These are phyloP conservation scores for Trametes cinnabarina DNA, from an alignment of 768 basidiomycete genomes.

Conservation along the genomic window DNA sequence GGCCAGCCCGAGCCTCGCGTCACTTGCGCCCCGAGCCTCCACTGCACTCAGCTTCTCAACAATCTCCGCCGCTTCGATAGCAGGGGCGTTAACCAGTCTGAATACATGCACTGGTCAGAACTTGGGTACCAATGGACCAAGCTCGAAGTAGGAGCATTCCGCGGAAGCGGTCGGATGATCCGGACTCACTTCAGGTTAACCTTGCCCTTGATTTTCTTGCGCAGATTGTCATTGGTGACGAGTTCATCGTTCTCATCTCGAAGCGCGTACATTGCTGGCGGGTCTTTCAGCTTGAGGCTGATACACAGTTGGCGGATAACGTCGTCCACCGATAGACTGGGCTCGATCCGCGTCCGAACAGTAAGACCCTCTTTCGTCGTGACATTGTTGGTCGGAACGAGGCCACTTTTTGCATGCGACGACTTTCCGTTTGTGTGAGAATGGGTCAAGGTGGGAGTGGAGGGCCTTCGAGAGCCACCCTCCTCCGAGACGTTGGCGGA, in stretches of 20 bases:
- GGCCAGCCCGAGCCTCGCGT: constrained; percentile 63
- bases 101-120: neutral
- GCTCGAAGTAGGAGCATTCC: too few species aligned
- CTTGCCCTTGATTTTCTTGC: constrained; percentile 77
- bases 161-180: too few species aligned
- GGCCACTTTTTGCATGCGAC: constrained; percentile 28
- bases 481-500: constrained; percentile 11
- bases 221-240: constrained; percentile 84
- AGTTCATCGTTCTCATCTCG: constrained; percentile 81
- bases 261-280: constrained; percentile 69
- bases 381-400: constrained; percentile 84
- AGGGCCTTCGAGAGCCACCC: constrained; percentile 8
- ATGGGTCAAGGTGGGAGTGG: neutral
- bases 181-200: constrained; percentile 72
- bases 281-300: constrained; percentile 76
- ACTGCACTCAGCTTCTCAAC: constrained; percentile 58
- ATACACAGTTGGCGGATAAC: constrained; percentile 81
- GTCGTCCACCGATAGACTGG: constrained; percentile 78
- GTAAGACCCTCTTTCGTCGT: constrained; percentile 71
- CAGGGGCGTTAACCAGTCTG: constrained; percentile 81
- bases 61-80: constrained; percentile 75
- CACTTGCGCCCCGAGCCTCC: constrained; percentile 29
- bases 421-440: constrained; percentile 19
- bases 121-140: too few species aligned
- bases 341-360: constrained; percentile 83